Percentiles rank a stretch among this genome's conserved stretches.
These are phyloP conservation scores for Rhipidocladum racemiflorum DNA, from an alignment of 176 grass and related monocot genomes.

Conservation along the genomic window DNA sequence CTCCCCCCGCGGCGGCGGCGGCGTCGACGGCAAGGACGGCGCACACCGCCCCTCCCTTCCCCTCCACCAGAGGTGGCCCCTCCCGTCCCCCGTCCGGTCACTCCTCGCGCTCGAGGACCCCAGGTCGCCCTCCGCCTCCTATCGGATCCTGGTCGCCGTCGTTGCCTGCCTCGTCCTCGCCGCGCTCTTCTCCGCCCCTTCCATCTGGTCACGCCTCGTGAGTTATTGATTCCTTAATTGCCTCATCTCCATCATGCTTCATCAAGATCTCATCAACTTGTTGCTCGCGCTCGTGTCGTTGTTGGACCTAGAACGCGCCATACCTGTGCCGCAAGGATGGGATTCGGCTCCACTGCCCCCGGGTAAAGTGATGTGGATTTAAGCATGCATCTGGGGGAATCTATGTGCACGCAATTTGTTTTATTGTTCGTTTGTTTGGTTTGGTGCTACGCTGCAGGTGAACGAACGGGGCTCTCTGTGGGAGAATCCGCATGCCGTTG, in stretches of 20 bases:
- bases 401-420: background rate
- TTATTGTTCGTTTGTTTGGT: slow-evolving; percentile 18
- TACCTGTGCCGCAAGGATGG: slow-evolving; percentile 92
- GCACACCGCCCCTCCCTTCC: slow-evolving; percentile 30
- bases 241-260: background rate
- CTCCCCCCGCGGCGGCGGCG: slow-evolving; percentile 28
- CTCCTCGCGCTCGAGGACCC: slow-evolving; percentile 74
- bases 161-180: slow-evolving; percentile 51
- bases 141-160: slow-evolving; percentile 68
- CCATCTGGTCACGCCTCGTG: slow-evolving; percentile 74
- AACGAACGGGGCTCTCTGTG: slow-evolving; percentile 60
- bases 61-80: slow-evolving; percentile 36
- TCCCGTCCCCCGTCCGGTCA: slow-evolving; percentile 49
- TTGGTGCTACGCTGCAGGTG: slow-evolving; percentile 36
- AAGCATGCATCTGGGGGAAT: background rate
- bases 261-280: slow-evolving; percentile 17
- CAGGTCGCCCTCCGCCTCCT: slow-evolving; percentile 52
- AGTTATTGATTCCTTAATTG: slow-evolving; percentile 26
- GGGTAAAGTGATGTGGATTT: slow-evolving; percentile 42
- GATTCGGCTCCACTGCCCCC: slow-evolving; percentile 82
- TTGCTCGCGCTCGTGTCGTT: slow-evolving; percentile 5
- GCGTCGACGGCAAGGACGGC: slow-evolving; percentile 44
- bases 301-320: slow-evolving; percentile 60
- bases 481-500: slow-evolving; percentile 86
- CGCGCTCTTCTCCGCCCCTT: slow-evolving; percentile 51